phyloP scores from a whole-genome alignment of 148 eudicot species.

The Silene conica region DNA sequence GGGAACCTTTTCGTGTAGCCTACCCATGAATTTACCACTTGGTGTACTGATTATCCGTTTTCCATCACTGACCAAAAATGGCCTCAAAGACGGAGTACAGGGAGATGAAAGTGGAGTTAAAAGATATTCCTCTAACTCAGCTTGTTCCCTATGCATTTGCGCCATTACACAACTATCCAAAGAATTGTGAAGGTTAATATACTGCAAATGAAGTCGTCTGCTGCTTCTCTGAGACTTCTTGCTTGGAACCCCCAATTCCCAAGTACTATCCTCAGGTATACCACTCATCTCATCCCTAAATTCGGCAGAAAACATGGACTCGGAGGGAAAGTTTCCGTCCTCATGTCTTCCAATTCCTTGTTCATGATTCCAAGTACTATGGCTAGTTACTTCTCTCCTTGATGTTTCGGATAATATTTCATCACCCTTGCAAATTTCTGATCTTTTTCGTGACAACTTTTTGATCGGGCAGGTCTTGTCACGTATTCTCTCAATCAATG shows the following conservation, averaged over 20 bases:
- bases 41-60: conserved; percentile 51
- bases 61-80: conserved; percentile 73
- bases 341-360: conserved; percentile 14
- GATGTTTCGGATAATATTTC: conserved; percentile 21
- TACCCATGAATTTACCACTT: conserved; percentile 31
- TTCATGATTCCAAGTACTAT: conserved; percentile 26
- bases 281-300: conserved; percentile 26
- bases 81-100: conserved; percentile 50
- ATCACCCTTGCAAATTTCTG: conserved; percentile 18
- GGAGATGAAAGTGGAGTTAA: conserved; percentile 35
- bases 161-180: conserved; percentile 84
- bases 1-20: conserved; percentile 24
- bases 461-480: conserved; percentile 31
- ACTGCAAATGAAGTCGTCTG: conserved; percentile 36
- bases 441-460: conserved; percentile 16
- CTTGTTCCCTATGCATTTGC: conserved; percentile 56
- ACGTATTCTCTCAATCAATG: conserved; percentile 21
- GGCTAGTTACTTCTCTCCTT: conserved; percentile 23
- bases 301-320: conserved; percentile 22
- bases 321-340: conserved; percentile 5
- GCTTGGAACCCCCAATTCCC: conserved; percentile 33
- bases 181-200: conserved; percentile 56
- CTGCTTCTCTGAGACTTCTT: conserved; percentile 48
- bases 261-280: conserved; percentile 29
- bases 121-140: conserved; percentile 44